phyloP scores from a whole-genome alignment of 306 rosid genomes.

The Hylodesmum podocarpum region DNA sequence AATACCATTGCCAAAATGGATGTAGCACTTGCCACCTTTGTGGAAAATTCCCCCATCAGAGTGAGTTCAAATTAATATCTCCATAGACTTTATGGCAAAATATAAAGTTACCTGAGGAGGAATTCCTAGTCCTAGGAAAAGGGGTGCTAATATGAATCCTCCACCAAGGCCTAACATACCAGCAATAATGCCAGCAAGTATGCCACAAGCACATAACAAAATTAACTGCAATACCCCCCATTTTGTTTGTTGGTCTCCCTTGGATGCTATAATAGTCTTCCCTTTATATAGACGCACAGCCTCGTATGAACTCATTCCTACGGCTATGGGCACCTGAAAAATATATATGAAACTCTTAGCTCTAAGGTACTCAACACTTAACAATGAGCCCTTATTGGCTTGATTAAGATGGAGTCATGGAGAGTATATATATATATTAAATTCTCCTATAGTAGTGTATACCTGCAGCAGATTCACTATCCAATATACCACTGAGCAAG shows the following conservation, averaged over 20 bases:
- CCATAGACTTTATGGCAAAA: background rate
- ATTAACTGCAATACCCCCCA: constrained; percentile 51
- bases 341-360: background rate
- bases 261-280: constrained; percentile 52
- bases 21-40: constrained; percentile 78
- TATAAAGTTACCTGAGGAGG: constrained; percentile 65
- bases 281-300: constrained; percentile 51
- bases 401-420: background rate
- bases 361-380: background rate
- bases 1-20: constrained; percentile 75
- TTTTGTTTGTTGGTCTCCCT: constrained; percentile 52
- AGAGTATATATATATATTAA: too few species aligned
- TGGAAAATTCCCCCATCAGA: background rate
- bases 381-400: background rate
- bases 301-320: constrained; percentile 32
- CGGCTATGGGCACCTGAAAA: constrained; percentile 29
- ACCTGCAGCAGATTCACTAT: constrained; percentile 57
- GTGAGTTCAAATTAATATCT: background rate
- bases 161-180: constrained; percentile 85
- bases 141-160: constrained; percentile 80
- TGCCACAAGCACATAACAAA: constrained; percentile 49
- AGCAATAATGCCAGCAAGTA: constrained; percentile 65
- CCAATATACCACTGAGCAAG: constrained; percentile 60
- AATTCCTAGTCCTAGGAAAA: constrained; percentile 70
- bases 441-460: background rate